Conservation (phyloP, 257 asterid genomes). For the Gentiana dahurica region DNA sequence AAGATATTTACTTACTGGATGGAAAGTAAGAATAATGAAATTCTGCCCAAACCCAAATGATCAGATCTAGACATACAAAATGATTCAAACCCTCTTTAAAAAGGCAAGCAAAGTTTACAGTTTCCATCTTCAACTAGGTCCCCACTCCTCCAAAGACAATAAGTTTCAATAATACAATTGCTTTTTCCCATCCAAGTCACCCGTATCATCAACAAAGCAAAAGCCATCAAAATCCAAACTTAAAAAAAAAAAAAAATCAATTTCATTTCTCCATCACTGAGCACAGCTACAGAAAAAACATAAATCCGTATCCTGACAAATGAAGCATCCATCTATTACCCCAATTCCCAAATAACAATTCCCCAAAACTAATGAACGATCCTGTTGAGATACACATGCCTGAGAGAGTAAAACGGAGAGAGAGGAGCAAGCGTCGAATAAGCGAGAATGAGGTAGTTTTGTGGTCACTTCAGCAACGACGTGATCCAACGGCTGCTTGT, state of each 20-base stretch:
- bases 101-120: too few species aligned
- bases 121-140: too few species aligned
- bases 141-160: too few species aligned
- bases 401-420: slow-evolving; percentile 48
- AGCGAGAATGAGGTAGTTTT: slow-evolving; percentile 36
- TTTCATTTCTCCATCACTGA: neutral
- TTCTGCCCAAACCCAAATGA: too few species aligned
- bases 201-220: too few species aligned
- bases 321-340: neutral
- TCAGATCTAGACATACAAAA: too few species aligned
- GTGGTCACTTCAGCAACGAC: slow-evolving; percentile 53
- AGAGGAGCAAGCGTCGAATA: slow-evolving; percentile 59
- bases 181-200: too few species aligned
- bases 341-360: neutral
- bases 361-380: neutral
- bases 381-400: slow-evolving; percentile 34
- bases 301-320: neutral
- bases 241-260: neutral
- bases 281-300: neutral
- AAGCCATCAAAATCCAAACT: too few species aligned
- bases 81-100: too few species aligned
- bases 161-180: too few species aligned
- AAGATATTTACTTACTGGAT: neutral
- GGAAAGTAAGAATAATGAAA: too few species aligned
- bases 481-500: slow-evolving; percentile 43